Conservation (phyloP, 495 filamentous ascomycete genomes). For the Trichoderma asperelloides region DNA sequence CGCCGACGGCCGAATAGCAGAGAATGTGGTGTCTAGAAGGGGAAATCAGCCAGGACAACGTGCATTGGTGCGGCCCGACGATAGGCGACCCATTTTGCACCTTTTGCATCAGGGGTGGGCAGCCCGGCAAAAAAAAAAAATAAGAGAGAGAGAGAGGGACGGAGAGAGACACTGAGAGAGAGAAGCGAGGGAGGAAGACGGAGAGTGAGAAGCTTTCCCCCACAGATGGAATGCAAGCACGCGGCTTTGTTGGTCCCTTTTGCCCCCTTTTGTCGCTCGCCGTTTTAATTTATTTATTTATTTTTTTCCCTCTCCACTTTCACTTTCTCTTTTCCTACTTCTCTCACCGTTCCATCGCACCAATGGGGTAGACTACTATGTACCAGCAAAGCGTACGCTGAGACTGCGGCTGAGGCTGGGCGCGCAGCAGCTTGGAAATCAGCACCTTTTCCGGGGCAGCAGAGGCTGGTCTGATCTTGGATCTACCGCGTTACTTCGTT, state of each 20-base stretch:
- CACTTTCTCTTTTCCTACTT: background rate
- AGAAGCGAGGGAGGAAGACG: background rate
- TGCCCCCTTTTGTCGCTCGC: no score
- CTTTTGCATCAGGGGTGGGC: background rate
- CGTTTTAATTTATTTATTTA: no score
- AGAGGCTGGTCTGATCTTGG: background rate
- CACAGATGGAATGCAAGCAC: background rate
- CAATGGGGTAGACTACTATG: no score
- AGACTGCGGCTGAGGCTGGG: background rate
- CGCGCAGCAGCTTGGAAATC: background rate
- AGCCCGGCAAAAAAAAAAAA: background rate
- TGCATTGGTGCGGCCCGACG: conserved; percentile 6
- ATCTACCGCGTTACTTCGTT: background rate
- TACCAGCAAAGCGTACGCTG: background rate
- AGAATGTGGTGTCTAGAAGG: conserved; percentile 8
- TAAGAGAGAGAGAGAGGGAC: background rate
- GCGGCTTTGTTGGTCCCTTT: no score
- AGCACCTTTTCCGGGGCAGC: background rate
- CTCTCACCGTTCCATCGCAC: background rate
- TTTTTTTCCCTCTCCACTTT: background rate
- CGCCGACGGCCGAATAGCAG: conserved; percentile 6
- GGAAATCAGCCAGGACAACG: conserved; percentile 7
- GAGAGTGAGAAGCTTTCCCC: background rate
- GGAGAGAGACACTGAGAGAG: background rate
- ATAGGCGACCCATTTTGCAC: conserved; percentile 2